Evolutionary conservation across 2,329 filamentous ascomycete species (phyloP), one percentile per base, ranked within the genome.

Genomic region (Aspergillus hortae): DNA sequence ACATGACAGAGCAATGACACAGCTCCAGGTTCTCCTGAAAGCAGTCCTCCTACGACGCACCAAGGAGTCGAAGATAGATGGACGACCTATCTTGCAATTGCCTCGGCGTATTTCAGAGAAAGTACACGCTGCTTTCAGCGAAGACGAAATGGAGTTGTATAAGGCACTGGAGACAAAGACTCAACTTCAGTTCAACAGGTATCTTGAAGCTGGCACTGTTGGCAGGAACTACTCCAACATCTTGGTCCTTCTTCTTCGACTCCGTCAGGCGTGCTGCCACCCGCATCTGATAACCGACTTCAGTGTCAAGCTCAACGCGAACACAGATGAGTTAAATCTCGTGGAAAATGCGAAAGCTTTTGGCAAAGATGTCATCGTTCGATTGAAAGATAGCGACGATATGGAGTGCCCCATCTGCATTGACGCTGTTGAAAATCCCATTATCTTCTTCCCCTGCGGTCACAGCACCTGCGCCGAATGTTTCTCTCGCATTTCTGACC

Each of bases 381-480:
- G 89, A 6, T 79, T 94, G 64, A 87, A 77, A 56, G 72, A 75
- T 11, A 71, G 75, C 5, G 77, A 84, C 1, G 80, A 77, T 2
- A 89, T 92, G 46, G 87, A 92, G 65, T 95, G 91, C 63, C 89
- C 89, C 0, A 85, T 94, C 17, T 96, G 91, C 67, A 86, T 88
- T 53, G 91, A 96, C 62, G 84, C 78, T 2, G 83, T 87, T 6
- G 77, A 81, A 12, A 91, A 92, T 56, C 88, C 89, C 0, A 82
- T 82, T 3, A 89, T 95, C 56, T 87, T 92, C 67, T 78, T 90
- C 47, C 90, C 90, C 1, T 96, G 91, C 63, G 91, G 91, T 2
- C 91, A 96, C 64, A 83, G 86, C 54, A 84, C 85, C 21, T 96
- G 91, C 69, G 75, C 80, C 1, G 87, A 91, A 56, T 96, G 91